Evolutionary conservation across 1,284 basidiomycete species (phyloP).

Genomic region (Coniophora puteana): DNA sequence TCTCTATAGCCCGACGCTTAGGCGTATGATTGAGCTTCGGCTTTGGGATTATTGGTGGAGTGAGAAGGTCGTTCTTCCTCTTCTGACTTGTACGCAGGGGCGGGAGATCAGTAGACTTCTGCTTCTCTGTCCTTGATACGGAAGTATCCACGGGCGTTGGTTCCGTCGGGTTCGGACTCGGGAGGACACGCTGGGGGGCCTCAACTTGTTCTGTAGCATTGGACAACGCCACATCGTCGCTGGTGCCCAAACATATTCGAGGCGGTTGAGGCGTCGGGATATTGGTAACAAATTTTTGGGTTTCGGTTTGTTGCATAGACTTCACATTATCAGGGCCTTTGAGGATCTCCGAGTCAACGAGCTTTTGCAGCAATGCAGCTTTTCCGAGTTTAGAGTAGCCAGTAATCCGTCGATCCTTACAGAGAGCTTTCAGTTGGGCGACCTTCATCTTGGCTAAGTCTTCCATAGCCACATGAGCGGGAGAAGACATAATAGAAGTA

Average conservation of each 20-base stretch:
- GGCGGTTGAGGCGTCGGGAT: not conserved
- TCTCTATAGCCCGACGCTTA: too few species aligned
- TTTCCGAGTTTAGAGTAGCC: slow-evolving; percentile 70
- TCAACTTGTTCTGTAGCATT: too few species aligned
- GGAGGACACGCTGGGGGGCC: not conserved
- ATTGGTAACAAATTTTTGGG: not conserved
- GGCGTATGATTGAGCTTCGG: too few species aligned
- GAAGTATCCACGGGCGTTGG: too few species aligned
- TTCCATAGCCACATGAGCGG: slow-evolving; percentile 1
- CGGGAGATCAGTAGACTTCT: too few species aligned
- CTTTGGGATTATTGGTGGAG: too few species aligned
- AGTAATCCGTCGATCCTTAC: slow-evolving; percentile 55
- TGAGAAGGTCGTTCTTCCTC: too few species aligned
- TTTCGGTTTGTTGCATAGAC: slow-evolving; percentile 5
- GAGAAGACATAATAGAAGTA: too few species aligned
- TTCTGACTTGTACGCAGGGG: too few species aligned
- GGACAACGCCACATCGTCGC: slow-evolving; percentile 1
- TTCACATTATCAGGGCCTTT: too few species aligned
- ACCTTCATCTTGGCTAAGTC: slow-evolving; percentile 45
- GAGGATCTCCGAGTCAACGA: slow-evolving; percentile 28
- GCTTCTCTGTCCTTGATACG: too few species aligned
- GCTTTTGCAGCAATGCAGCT: slow-evolving; percentile 49
- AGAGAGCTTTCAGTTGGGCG: slow-evolving; percentile 59
- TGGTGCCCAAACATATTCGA: too few species aligned
- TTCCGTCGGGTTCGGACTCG: not conserved